Conservation (phyloP, 2,329 filamentous ascomycete species). For the Fusarium sp. region DNA sequence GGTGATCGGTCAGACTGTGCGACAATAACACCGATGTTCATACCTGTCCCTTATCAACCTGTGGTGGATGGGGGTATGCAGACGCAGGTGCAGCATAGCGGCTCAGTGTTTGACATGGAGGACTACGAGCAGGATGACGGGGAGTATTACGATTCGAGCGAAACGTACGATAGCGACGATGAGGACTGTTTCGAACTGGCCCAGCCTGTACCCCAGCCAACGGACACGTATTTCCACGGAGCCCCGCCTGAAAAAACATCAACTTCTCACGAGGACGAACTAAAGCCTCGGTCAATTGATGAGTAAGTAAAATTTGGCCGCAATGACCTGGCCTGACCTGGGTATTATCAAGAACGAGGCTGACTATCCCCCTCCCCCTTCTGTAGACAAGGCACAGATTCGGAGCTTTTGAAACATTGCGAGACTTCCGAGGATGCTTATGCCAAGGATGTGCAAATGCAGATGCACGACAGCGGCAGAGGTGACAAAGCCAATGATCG, state of each 20-base stretch:
- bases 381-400: background rate
- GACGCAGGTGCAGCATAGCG: slow-evolving; percentile 51
- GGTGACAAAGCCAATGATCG: slow-evolving; percentile 13
- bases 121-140: slow-evolving; percentile 65
- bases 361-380: background rate
- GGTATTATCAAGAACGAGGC: background rate
- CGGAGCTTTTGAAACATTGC: slow-evolving; percentile 6
- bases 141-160: slow-evolving; percentile 44
- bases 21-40: slow-evolving; percentile 56
- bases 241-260: slow-evolving; percentile 28
- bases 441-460: slow-evolving; percentile 1
- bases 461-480: background rate
- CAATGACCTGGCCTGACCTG: background rate
- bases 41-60: slow-evolving; percentile 58
- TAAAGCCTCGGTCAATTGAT: slow-evolving; percentile 12
- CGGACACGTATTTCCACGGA: slow-evolving; percentile 54
- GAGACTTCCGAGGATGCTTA: slow-evolving; percentile 8
- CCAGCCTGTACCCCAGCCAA: slow-evolving; percentile 64
- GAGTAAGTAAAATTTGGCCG: slow-evolving; percentile 10
- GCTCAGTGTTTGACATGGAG: slow-evolving; percentile 62
- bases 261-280: slow-evolving; percentile 29
- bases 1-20: slow-evolving; percentile 69
- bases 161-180: slow-evolving; percentile 46
- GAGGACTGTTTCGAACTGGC: slow-evolving; percentile 68
- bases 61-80: slow-evolving; percentile 15